Evolutionary conservation across 2,329 filamentous ascomycete species (phyloP).

Genomic region (Neonectria coccinea): DNA sequence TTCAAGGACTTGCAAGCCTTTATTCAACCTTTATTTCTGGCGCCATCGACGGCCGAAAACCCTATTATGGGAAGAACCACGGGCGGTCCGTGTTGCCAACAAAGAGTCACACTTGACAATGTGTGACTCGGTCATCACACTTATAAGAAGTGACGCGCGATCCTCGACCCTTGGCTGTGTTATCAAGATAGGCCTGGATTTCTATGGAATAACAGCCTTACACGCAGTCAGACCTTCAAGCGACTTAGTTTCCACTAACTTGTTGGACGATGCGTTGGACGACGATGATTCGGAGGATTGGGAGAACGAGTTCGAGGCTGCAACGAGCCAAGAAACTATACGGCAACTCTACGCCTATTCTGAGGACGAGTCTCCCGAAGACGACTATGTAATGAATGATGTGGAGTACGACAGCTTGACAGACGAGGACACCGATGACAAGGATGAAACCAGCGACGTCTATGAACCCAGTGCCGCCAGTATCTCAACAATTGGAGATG

Average conservation of each 20-base stretch:
- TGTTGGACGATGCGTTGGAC: no score
- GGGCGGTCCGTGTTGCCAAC: neutral
- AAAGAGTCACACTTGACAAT: neutral
- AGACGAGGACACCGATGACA: neutral
- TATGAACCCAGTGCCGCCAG: neutral
- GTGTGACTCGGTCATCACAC: neutral
- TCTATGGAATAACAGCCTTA: neutral
- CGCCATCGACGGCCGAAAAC: neutral
- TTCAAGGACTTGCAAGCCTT: neutral
- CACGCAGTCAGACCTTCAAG: neutral
- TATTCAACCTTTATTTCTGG: constrained; percentile 4
- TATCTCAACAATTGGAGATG: neutral
- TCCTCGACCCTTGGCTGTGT: constrained; percentile 1
- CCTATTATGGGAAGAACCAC: neutral
- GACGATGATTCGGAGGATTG: no score
- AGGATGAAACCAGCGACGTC: neutral
- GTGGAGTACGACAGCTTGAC: constrained; percentile 1
- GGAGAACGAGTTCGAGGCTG: neutral
- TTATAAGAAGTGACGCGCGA: neutral
- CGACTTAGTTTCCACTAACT: neutral
- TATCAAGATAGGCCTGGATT: neutral
- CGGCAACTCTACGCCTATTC: neutral
- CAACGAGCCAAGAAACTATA: neutral
- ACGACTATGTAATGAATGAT: neutral
- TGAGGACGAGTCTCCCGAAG: no score